Percentiles rank a stretch among this genome's conserved stretches.
phyloP scores from a whole-genome alignment of 768 basidiomycete species.

The Tephrocybe sp. region DNA sequence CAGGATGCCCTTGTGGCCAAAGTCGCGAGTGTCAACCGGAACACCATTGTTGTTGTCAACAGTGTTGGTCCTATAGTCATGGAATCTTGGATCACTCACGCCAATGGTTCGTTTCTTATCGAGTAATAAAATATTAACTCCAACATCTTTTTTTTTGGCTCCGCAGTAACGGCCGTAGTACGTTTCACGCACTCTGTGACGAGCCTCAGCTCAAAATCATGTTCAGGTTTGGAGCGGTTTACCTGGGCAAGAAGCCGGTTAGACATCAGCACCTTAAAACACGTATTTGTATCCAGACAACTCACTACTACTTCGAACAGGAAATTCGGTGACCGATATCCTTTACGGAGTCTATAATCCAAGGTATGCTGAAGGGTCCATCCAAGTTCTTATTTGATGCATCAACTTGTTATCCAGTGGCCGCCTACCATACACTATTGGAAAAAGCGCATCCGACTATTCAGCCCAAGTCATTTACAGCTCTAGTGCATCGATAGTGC shows the following conservation, averaged over 20 bases:
- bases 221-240: constrained; percentile 49
- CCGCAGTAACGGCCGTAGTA: constrained; percentile 39
- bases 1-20: constrained; percentile 46
- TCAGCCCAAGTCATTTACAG: constrained; percentile 45
- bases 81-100: constrained; percentile 56
- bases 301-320: constrained; percentile 21
- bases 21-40: constrained; percentile 52
- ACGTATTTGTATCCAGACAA: background rate
- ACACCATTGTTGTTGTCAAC: constrained; percentile 67
- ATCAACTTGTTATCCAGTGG: constrained; percentile 26
- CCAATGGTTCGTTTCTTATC: constrained; percentile 31
- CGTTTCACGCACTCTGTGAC: no score
- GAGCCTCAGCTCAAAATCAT: no score
- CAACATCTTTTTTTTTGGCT: background rate
- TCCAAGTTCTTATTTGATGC: background rate
- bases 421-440: constrained; percentile 52
- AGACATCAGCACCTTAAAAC: constrained; percentile 1
- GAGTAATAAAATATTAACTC: background rate
- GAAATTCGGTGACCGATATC: constrained; percentile 56
- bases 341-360: constrained; percentile 62
- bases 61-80: constrained; percentile 58
- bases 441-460: constrained; percentile 53
- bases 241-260: constrained; percentile 63
- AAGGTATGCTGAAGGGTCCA: constrained; percentile 30
- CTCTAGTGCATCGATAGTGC: constrained; percentile 33